Base-by-base conservation (phyloP, 768 basidiomycete species). In the Antrodiella citrinella region DNA sequence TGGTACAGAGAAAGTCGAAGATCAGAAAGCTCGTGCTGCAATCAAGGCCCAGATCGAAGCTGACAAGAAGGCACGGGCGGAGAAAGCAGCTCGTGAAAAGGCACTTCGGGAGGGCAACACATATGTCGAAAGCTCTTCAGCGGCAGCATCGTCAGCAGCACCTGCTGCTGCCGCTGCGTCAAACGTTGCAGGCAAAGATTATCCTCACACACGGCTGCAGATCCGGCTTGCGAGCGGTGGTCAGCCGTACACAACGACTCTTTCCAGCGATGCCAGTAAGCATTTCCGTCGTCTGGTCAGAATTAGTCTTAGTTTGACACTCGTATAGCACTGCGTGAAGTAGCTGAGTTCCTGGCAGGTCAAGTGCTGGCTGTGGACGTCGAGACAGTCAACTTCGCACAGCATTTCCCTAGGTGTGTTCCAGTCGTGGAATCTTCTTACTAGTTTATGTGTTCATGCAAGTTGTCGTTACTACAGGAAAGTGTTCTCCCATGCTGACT, bases 31-130 rank as follows among this genome's bases (percentile, higher is more conserved):
- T 1, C 82, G 72, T 54, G 90, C 89, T 2, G 87, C 88, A 0
- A 73, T 97, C 61, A 92, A 91, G 63, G 90, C 87, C 0, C 93
- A 96, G 65, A 96, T 97, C 56, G 93, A 94, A 66, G 89, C 84
- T 0, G 94, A 96, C 72, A 98, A 93, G 70, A 79, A 80, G 47
- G 84, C 80, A 7, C 81, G 95, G 18, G 91, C 91, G 0, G 92
- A 87, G 62, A 93, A 89, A 60, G 74, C 83, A 1, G 93, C 93
- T 0, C 72, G 83, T 44, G 95, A 97, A 68, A 97, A 97, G 64
- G 94, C 93, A 0, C 63, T 94, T 4, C 78, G 94, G 25, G 91
- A 95, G 26, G 94, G 94, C 1, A 70, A 71, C 48, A 62, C 70
- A n/a, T 60, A 72, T 18, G 58, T 72, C 20, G 68, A 72, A 30